phyloP scores from a whole-genome alignment of 106 monocot species.

The Triglochin maritima region DNA sequence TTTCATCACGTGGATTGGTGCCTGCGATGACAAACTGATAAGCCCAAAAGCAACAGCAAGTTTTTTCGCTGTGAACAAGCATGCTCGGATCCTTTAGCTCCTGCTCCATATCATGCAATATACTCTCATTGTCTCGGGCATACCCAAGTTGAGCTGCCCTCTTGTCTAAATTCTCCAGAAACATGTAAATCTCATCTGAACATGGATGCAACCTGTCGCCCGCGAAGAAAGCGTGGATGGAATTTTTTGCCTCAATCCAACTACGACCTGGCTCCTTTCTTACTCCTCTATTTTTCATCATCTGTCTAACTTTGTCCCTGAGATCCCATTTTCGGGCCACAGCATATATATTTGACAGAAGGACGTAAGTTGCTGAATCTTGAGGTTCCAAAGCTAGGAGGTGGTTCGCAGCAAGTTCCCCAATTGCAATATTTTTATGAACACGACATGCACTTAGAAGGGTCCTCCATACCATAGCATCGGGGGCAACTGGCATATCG shows the following conservation, averaged over 20 bases:
- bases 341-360: slow-evolving; percentile 72
- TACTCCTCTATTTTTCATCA: slow-evolving; percentile 65
- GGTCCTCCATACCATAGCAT: slow-evolving; percentile 70
- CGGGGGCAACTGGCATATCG: slow-evolving; percentile 50
- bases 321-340: slow-evolving; percentile 37
- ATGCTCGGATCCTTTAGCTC: slow-evolving; percentile 39
- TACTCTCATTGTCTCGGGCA: slow-evolving; percentile 40
- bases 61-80: slow-evolving; percentile 72
- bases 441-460: slow-evolving; percentile 75
- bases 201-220: slow-evolving; percentile 44
- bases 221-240: slow-evolving; percentile 52
- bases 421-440: slow-evolving; percentile 66
- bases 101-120: slow-evolving; percentile 46
- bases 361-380: slow-evolving; percentile 77
- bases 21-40: slow-evolving; percentile 34
- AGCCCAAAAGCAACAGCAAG: slow-evolving; percentile 73
- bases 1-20: slow-evolving; percentile 68
- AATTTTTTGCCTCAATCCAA: slow-evolving; percentile 58
- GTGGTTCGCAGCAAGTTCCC: slow-evolving; percentile 51
- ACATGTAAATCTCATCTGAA: slow-evolving; percentile 36
- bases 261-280: slow-evolving; percentile 78
- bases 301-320: slow-evolving; percentile 36
- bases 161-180: slow-evolving; percentile 40
- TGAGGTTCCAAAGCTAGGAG: slow-evolving; percentile 62
- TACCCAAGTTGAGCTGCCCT: slow-evolving; percentile 43